Percentiles rank a stretch among this genome's conserved stretches.
These are phyloP conservation scores for Ogataea zsoltii DNA, from an alignment of 805 yeast species.

Conservation along the genomic window DNA sequence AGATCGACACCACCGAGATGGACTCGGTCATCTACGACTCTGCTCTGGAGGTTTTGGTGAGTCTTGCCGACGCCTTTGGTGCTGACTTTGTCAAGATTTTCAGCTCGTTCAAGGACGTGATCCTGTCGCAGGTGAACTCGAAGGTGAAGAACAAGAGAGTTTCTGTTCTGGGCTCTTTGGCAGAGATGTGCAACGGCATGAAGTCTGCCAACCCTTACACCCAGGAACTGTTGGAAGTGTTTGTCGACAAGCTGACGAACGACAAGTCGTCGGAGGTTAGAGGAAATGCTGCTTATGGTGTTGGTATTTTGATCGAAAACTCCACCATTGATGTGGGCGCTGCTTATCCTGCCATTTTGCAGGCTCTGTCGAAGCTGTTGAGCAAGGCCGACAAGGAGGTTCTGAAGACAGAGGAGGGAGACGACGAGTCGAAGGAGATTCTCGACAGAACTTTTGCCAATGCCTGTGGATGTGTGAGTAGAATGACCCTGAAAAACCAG, in stretches of 20 bases:
- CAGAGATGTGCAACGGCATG: constrained; percentile 83
- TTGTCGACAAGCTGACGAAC: constrained; percentile 66
- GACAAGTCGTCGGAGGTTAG: constrained; percentile 85
- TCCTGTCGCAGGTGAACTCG: constrained; percentile 57
- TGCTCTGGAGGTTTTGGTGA: constrained; percentile 81
- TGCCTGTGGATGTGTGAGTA: constrained; percentile 95
- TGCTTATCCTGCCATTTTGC: constrained; percentile 67
- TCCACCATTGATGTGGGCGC: constrained; percentile 56
- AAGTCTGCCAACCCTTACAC: constrained; percentile 64
- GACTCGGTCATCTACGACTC: constrained; percentile 78
- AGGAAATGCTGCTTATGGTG: constrained; percentile 95
- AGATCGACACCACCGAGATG: constrained; percentile 52
- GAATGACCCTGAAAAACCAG: constrained; percentile 78
- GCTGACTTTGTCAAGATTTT: constrained; percentile 74
- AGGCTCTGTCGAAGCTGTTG: constrained; percentile 67
- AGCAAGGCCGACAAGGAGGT: constrained; percentile 76
- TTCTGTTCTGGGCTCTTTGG: constrained; percentile 83
- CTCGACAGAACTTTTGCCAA: constrained; percentile 86
- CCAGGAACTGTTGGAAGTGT: constrained; percentile 68
- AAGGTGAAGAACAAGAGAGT: constrained; percentile 76
- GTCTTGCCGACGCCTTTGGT: constrained; percentile 74
- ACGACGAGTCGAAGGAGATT: constrained; percentile 76
- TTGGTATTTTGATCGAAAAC: constrained; percentile 69
- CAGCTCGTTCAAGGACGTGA: constrained; percentile 64
- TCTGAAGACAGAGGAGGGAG: constrained; percentile 59